Base-by-base conservation (phyloP, 768 basidiomycete genomes). In the Piloderma croceum region DNA sequence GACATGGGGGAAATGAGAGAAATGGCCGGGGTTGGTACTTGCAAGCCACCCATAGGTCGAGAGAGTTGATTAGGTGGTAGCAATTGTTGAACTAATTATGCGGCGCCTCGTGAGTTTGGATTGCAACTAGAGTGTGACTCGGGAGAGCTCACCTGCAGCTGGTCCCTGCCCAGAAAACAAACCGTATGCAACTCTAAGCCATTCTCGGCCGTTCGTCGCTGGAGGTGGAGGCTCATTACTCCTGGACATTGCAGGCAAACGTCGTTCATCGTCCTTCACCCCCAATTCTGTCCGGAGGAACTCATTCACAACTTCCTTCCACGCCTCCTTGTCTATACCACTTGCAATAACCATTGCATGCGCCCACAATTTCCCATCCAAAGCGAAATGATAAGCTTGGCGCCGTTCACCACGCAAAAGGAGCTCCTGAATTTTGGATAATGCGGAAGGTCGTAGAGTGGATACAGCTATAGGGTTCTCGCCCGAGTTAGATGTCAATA, bases 321-420 rank as follows among this genome's bases (percentile, higher is more conserved):
- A 98, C 2, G 88, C 73, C 21, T 96, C 92, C 50, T 87, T 89
- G 59, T 94, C 94, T 38, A 96, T 76, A 41, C 87, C 84, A 53
- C 88, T 93, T 7, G 94, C 81, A 47, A 99, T 91, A 41, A 98
- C 62, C 77, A 98, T 79, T 2, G 96, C 94, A 60, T 99, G 96
- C 1, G 90, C 81, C 93, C 94, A 99, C 31, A 98, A 61, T 53
- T 77, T 84, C 60, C 91, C 77, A 43, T 93, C 87, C 31, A 90
- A 69, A 3, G 96, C 94, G 57, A 80, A 92, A 43, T 81, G 79
- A 56, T 87, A 91, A 1, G 96, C 96, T 47, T 83, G 79, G 17
- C 77, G 78, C 24, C 90, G 83, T 51, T 96, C 82, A 12, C 94
- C 96, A 42, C 79, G 76, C 7, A 92, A 61, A 12, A 99, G 73